Base-by-base conservation (phyloP, 2,329 filamentous ascomycete species). In the Pezicula radicicola region DNA sequence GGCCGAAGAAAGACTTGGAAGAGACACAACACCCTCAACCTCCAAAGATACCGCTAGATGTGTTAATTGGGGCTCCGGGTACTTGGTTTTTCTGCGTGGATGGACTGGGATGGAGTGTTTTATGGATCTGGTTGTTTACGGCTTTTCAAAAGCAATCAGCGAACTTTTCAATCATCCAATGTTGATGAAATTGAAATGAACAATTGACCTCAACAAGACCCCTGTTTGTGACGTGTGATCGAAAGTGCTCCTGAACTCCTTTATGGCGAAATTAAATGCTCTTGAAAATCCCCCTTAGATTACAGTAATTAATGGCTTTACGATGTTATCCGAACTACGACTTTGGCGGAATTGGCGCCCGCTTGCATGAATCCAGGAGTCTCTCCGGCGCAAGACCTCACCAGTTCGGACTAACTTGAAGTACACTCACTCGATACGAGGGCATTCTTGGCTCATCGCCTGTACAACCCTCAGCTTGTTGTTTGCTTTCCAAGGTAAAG, bases 1-100 rank as follows among this genome's bases (percentile, higher is more conserved):
- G 94, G 94, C 72, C 87, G 94, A 78, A 93, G 95, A 84, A 97
- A 99, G 91, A 99, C 93, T 76, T 99, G 94, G 95, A 96, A 96
- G 90, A 86, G 89, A 76, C 91, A 96, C 85, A 99, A 99, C 89
- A 99, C 93, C 77, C 87, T 96, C 75, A 96, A 89, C 71, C 90
- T 96, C 76, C 97, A 93, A 92, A 87, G 92, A 78, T 97, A 97
- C 89, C 86, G 92, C 80, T 96, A 89, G 62, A 63, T 60, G 55
- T 64, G 41, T 62, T 65, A 60, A 55, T 44, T 37, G 59, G 57
- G 56, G 54, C 59, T 61, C 48, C 59, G 50, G 45, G 56, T 56
- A 51, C 52, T 53, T 60, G 42, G 42, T 21, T 63, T 46, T 61
- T 52, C 49, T 61, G 54, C 53, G 50, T 54, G 45, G 52, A 44